Percentiles rank a stretch among this genome's conserved stretches.
These are phyloP conservation scores for Panus rudis DNA, from an alignment of 768 basidiomycete genomes.

Conservation along the genomic window DNA sequence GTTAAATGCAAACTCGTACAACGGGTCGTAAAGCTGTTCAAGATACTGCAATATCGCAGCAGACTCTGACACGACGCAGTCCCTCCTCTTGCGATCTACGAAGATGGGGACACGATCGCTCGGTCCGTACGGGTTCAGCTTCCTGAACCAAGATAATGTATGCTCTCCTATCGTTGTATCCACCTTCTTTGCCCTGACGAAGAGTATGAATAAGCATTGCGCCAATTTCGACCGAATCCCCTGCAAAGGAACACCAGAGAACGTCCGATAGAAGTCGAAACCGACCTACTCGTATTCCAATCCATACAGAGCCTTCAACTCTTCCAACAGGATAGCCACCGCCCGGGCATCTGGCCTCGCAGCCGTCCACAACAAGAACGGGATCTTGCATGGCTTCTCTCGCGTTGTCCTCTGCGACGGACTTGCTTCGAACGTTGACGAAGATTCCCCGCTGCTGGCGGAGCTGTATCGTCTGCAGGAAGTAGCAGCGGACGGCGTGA, in stretches of 20 bases:
- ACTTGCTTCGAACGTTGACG: no score
- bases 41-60: slow-evolving; percentile 82
- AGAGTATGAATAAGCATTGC: no score
- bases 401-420: no score
- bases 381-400: no score
- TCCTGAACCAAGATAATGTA: slow-evolving; percentile 77
- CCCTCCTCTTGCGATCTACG: slow-evolving; percentile 51
- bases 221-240: no score
- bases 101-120: slow-evolving; percentile 70
- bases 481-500: no score
- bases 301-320: slow-evolving; percentile 38
- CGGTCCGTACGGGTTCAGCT: slow-evolving; percentile 46
- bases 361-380: slow-evolving; percentile 21
- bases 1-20: slow-evolving; percentile 60
- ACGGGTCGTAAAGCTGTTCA: slow-evolving; percentile 69
- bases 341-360: slow-evolving; percentile 49
- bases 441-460: no score
- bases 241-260: no score
- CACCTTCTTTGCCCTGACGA: slow-evolving; percentile 46
- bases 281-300: slow-evolving; percentile 46
- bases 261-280: no score
- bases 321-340: slow-evolving; percentile 46
- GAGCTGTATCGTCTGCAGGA: no score
- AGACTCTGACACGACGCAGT: slow-evolving; percentile 66
- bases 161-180: slow-evolving; percentile 60